Evolutionary conservation across 1,284 basidiomycete genomes (phyloP), one percentile per base, ranked within the genome.

Genomic region (Sanguinoderma infundibulare): DNA sequence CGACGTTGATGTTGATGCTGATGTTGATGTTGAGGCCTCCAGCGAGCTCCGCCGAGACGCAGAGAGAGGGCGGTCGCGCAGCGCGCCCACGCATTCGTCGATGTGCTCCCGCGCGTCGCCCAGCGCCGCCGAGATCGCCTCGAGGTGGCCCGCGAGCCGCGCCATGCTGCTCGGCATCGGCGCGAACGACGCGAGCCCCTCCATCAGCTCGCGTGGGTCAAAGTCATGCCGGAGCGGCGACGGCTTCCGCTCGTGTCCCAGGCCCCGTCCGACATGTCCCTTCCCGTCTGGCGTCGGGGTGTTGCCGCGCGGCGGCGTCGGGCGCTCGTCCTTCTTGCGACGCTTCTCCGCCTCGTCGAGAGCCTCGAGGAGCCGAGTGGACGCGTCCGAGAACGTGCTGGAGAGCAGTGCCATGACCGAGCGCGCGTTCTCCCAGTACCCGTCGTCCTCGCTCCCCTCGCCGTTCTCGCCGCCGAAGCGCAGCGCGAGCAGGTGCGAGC

Each of bases 351-450:
- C 77, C 20, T 86, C 82, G 17, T 86, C 83, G 22, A 93, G 75
- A 0, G 86, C 88, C 36, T 87, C 85, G 0, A 78, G 73, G 3
- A 94, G 78, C 26, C 86, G 76, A 10, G 83, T 77, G 10, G 86
- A 80, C 2, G 87, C 83, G 69, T 92, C 90, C 3, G 80, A 79
- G 44, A 93, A 78, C 5, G 89, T 83, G 38, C 80, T 86, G 2
- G 86, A 86, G 59, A 94, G 74, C 5, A 94, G 72, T 6, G 79
- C 80, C 79, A 91, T 87, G 34, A 94, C 83, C 39, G 86, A 85
- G 24, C 87, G 82, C 34, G 91, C 90, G 68, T 92, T 87, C 66
- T 92, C 91, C 91, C 91, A 94, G 68, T 94, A 94, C 7, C 78
- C 76, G 14, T 78, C 77, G 64, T 89, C 87, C 63, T 90, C 89